Conservation (phyloP, 768 basidiomycete genomes). For the Tricholoma terreum region DNA sequence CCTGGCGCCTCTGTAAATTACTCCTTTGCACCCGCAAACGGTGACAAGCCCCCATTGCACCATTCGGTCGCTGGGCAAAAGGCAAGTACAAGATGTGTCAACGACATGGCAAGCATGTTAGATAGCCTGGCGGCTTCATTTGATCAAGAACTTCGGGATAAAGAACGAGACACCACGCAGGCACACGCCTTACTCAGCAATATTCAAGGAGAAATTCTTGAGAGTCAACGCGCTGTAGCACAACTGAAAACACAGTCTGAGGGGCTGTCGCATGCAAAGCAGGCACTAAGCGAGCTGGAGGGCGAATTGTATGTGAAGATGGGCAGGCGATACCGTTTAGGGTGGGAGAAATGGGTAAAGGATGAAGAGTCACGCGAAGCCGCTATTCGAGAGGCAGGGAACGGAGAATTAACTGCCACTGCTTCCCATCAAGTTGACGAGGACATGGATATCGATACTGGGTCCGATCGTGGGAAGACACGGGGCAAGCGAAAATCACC, state of each 20-base stretch:
- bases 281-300: conserved; percentile 60
- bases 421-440: conserved; percentile 47
- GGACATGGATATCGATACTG: conserved; percentile 37
- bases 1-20: conserved; percentile 15
- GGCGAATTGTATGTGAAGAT: conserved; percentile 68
- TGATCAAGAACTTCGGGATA: conserved; percentile 87
- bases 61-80: conserved; percentile 83
- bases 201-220: conserved; percentile 87
- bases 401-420: conserved; percentile 51
- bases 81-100: conserved; percentile 80
- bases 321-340: conserved; percentile 76
- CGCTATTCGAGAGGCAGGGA: conserved; percentile 57
- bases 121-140: conserved; percentile 86
- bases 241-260: conserved; percentile 71
- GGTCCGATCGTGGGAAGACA: conserved; percentile 40
- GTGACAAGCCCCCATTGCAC: conserved; percentile 73
- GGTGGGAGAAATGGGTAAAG: conserved; percentile 92
- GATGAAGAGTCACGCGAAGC: conserved; percentile 81
- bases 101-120: conserved; percentile 82
- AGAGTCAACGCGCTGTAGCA: conserved; percentile 72
- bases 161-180: conserved; percentile 88
- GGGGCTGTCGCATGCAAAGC: conserved; percentile 57
- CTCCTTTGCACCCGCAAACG: conserved; percentile 47
- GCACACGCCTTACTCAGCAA: conserved; percentile 82
- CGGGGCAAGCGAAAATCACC: conserved; percentile 55